A percentile compares a stretch with the other conserved stretches of the same genome.
Conservation (phyloP, 768 basidiomycete genomes). For the Lentinus brumalis region DNA sequence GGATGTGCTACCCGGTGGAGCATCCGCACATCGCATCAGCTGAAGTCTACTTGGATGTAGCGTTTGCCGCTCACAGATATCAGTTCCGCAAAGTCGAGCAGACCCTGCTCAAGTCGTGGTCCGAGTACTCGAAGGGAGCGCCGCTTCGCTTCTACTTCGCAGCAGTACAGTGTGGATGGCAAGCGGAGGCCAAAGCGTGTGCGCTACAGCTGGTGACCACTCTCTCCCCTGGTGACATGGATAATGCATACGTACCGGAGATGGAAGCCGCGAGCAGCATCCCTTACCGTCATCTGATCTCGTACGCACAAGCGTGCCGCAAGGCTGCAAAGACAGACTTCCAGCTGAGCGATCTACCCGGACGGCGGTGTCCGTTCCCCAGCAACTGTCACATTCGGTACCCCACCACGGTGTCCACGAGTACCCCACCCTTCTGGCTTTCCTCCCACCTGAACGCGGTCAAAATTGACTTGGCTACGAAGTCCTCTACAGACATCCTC, state of each 20-base stretch:
- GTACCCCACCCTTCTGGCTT: too few relatives aligned
- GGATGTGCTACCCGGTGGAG: conserved; percentile 5
- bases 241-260: not conserved
- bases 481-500: too few relatives aligned
- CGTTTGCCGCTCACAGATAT: not conserved
- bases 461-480: too few relatives aligned
- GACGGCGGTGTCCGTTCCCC: too few relatives aligned
- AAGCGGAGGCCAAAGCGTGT: not conserved
- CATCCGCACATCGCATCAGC: not conserved
- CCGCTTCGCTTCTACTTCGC: not conserved
- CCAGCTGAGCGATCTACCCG: too few relatives aligned
- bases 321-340: not conserved
- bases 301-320: not conserved
- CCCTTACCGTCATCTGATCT: not conserved
- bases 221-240: not conserved
- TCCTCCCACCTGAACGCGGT: too few relatives aligned
- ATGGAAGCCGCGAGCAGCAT: not conserved
- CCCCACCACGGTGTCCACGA: too few relatives aligned
- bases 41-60: not conserved
- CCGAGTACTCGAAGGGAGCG: not conserved
- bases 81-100: not conserved
- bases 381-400: too few relatives aligned
- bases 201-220: not conserved
- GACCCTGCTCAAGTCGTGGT: not conserved
- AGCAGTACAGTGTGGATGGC: not conserved